Evolutionary conservation across 805 yeast species (phyloP).

Genomic region (Teunomyces lycoperdinae): DNA sequence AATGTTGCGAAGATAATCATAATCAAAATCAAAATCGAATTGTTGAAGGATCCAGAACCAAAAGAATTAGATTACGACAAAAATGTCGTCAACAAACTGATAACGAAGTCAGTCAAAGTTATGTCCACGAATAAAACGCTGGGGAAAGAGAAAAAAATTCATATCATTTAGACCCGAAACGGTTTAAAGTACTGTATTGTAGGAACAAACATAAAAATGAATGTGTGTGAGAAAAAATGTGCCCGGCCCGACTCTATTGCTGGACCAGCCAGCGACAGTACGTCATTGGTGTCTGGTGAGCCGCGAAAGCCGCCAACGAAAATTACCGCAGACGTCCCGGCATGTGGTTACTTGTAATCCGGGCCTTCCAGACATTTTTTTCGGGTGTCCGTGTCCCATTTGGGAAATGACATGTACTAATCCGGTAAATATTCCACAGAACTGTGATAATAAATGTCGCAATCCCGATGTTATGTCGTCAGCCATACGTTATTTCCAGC

Average conservation of each 20-base stretch:
- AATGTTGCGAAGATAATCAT: background rate
- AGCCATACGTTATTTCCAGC: background rate
- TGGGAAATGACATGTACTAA: slow-evolving; percentile 1
- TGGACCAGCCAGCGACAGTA: background rate
- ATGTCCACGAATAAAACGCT: too few species aligned
- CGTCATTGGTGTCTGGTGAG: background rate
- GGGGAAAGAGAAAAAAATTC: too few species aligned
- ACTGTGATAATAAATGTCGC: background rate
- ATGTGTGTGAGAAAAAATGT: too few species aligned
- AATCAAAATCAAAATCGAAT: too few species aligned
- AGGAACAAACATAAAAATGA: too few species aligned
- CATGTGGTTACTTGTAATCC: background rate
- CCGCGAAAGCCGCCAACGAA: background rate
- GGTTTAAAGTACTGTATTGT: too few species aligned
- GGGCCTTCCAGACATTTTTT: background rate
- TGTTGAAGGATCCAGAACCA: background rate
- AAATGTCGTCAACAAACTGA: too few species aligned
- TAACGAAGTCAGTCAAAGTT: too few species aligned
- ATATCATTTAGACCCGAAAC: too few species aligned
- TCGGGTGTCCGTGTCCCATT: background rate
- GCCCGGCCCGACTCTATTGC: background rate
- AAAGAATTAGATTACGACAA: background rate
- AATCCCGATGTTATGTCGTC: background rate
- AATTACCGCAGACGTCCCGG: slow-evolving; percentile 1
- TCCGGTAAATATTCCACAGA: background rate